Conservation (phyloP, 441 rosid genomes). For the Erodium trifolium region DNA sequence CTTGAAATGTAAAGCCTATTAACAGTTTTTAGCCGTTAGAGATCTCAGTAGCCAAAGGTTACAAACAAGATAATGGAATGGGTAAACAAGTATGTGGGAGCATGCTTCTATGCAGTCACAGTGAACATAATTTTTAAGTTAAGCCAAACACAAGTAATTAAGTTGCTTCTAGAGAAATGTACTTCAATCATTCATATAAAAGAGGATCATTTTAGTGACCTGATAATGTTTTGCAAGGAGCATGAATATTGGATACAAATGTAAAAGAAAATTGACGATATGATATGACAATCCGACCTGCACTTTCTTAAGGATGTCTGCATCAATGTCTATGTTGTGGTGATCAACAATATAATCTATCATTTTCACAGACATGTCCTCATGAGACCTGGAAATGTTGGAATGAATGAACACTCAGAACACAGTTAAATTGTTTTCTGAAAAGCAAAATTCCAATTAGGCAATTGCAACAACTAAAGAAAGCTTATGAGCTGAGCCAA, state of each 20-base stretch:
- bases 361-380: slow-evolving; percentile 64
- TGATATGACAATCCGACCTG: slow-evolving; percentile 37
- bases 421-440: neutral
- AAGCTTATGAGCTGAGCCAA: neutral
- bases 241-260: slow-evolving; percentile 6
- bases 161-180: slow-evolving; percentile 8
- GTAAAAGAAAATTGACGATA: neutral
- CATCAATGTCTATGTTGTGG: slow-evolving; percentile 70
- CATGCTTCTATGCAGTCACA: neutral
- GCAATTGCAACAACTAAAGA: neutral
- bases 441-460: neutral
- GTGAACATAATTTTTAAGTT: neutral
- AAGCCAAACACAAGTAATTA: neutral
- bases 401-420: slow-evolving; percentile 12
- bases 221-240: slow-evolving; percentile 3
- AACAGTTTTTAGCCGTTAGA: neutral
- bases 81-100: slow-evolving; percentile 6
- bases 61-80: slow-evolving; percentile 11
- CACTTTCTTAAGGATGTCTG: slow-evolving; percentile 61
- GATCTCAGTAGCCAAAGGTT: neutral
- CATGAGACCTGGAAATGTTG: slow-evolving; percentile 62
- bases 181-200: neutral
- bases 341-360: slow-evolving; percentile 73
- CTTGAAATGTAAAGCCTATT: neutral
- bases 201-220: neutral